Evolutionary conservation across 2,329 filamentous ascomycete species (phyloP).

Genomic region (Fusarium xylarioides): DNA sequence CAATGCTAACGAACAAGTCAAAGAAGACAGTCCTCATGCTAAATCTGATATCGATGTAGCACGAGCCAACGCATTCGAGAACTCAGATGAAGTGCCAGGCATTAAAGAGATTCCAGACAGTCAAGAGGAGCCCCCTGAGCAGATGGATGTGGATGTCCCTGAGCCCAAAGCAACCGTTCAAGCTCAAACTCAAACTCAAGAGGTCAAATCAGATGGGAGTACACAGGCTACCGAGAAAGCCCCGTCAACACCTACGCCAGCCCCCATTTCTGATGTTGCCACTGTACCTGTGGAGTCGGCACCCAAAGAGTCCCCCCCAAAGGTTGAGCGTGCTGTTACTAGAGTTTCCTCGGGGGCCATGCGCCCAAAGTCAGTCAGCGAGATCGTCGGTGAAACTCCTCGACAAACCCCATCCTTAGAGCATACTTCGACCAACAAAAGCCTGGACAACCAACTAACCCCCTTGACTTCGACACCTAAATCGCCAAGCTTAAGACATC

Average conservation of each 20-base stretch:
- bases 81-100: neutral
- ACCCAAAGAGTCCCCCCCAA: conserved; percentile 35
- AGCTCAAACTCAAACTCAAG: conserved; percentile 21
- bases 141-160: conserved; percentile 49
- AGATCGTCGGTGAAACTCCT: conserved; percentile 72
- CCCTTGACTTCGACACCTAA: conserved; percentile 56
- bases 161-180: conserved; percentile 28
- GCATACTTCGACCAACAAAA: conserved; percentile 43
- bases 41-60: neutral
- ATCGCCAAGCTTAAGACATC: conserved; percentile 50
- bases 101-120: conserved; percentile 49
- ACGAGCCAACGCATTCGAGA: neutral
- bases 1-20: neutral
- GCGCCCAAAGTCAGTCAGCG: conserved; percentile 76
- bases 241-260: conserved; percentile 15
- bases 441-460: conserved; percentile 49
- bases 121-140: conserved; percentile 45
- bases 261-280: neutral
- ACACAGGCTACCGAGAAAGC: conserved; percentile 3
- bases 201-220: conserved; percentile 9
- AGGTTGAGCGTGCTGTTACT: conserved; percentile 68
- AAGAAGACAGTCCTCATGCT: conserved; percentile 1
- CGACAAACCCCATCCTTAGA: conserved; percentile 48
- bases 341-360: conserved; percentile 76
- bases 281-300: conserved; percentile 2